Evolutionary conservation across 805 yeast genomes (phyloP).

Genomic region (Spathaspora hagerdaliae): DNA sequence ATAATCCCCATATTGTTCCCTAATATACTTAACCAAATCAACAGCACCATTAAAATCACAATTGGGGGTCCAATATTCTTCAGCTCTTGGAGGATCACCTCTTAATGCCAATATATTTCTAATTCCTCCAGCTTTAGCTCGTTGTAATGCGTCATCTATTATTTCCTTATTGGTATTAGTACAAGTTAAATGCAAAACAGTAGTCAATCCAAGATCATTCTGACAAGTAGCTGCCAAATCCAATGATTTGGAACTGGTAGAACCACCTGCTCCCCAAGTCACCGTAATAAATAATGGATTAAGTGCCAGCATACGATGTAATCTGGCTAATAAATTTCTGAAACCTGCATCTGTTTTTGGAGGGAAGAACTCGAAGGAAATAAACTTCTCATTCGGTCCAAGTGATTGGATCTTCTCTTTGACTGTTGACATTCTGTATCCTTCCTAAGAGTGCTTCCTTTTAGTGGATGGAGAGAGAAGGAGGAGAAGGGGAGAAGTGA

Average conservation of each 20-base stretch:
- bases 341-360: conserved; percentile 92
- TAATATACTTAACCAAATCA: conserved; percentile 82
- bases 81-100: conserved; percentile 91
- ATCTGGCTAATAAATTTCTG: conserved; percentile 78
- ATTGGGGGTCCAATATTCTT: conserved; percentile 53
- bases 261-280: conserved; percentile 99
- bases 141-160: conserved; percentile 72
- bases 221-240: conserved; percentile 79
- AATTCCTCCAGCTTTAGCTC: conserved; percentile 75
- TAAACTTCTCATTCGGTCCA: conserved; percentile 53
- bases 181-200: conserved; percentile 93
- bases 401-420: conserved; percentile 50
- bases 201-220: conserved; percentile 72
- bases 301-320: conserved; percentile 81
- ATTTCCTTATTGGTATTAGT: conserved; percentile 80
- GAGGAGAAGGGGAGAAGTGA: no score
- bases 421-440: conserved; percentile 26
- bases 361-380: conserved; percentile 94
- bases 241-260: conserved; percentile 81
- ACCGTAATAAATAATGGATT: conserved; percentile 89
- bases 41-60: conserved; percentile 72
- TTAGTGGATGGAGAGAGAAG: no score
- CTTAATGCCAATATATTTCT: conserved; percentile 86
- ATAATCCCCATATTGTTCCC: conserved; percentile 64
- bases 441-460: background rate